phyloP scores from a whole-genome alignment of 176 grass and related monocot genomes.

The Zea luxurians region DNA sequence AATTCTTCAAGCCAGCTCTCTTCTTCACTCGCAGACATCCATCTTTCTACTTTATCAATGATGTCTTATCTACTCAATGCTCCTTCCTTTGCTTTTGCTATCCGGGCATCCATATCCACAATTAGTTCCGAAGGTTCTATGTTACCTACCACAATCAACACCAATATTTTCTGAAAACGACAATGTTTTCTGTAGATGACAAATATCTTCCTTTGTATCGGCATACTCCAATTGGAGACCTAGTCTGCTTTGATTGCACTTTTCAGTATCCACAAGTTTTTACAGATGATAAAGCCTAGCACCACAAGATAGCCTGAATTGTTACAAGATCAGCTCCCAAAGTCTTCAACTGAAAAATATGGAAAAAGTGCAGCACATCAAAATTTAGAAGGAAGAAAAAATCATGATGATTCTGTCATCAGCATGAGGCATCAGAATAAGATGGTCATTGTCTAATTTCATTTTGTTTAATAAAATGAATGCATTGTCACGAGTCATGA shows the following conservation, averaged over 20 bases:
- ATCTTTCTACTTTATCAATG: slow-evolving; percentile 93
- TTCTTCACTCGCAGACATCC: slow-evolving; percentile 98
- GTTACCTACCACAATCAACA: slow-evolving; percentile 79
- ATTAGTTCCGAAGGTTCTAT: slow-evolving; percentile 94
- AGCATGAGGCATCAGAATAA: too few relatives aligned
- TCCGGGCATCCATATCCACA: slow-evolving; percentile 89
- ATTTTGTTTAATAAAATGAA: too few relatives aligned
- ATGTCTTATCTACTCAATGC: slow-evolving; percentile 94
- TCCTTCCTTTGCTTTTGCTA: slow-evolving; percentile 95
- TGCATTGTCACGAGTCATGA: too few relatives aligned
- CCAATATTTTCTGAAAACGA: slow-evolving; percentile 81
- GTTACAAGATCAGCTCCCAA: slow-evolving; percentile 25
- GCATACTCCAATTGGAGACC: slow-evolving; percentile 36
- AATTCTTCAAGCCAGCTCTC: slow-evolving; percentile 99
- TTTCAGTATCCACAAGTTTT: slow-evolving; percentile 28
- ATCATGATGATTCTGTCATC: too few relatives aligned
- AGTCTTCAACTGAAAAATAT: slow-evolving; percentile 5
- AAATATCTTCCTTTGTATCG: slow-evolving; percentile 26
- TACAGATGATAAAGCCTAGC: slow-evolving; percentile 22
- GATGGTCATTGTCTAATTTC: too few relatives aligned
- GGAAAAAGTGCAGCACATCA: slow-evolving; percentile 4
- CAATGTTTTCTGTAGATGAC: too few relatives aligned
- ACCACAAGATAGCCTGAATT: slow-evolving; percentile 23
- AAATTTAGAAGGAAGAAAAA: too few relatives aligned
- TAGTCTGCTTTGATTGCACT: slow-evolving; percentile 34